Conservation (phyloP, 176 grass and related monocot genomes). For the Rhynchospora tenuis region DNA sequence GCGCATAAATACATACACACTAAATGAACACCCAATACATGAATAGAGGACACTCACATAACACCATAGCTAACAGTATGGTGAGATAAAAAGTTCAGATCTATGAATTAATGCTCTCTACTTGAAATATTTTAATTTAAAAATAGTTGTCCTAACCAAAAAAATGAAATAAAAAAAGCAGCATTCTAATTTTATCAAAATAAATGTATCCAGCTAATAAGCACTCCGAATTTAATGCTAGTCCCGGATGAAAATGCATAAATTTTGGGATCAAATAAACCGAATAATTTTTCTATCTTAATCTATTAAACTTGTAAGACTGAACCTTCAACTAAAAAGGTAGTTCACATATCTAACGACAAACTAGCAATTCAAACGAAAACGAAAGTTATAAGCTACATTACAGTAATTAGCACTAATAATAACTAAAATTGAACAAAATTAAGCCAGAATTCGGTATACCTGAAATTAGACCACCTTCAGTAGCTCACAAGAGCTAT, state of each 20-base stretch:
- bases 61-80: neutral
- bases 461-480: neutral
- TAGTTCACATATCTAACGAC: neutral
- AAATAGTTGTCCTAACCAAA: neutral
- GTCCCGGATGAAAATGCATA: no score
- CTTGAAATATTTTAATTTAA: neutral
- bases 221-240: no score
- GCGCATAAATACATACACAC: slow-evolving; percentile 9
- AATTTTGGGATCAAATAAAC: neutral
- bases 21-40: slow-evolving; percentile 8
- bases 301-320: neutral
- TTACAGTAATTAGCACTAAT: neutral
- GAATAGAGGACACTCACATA: slow-evolving; percentile 10
- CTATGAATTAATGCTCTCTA: slow-evolving; percentile 8
- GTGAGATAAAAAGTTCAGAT: slow-evolving; percentile 4
- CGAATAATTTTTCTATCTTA: neutral
- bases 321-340: neutral
- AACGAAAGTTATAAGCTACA: neutral
- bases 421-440: slow-evolving; percentile 8
- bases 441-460: neutral
- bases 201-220: neutral
- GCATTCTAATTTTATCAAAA: neutral
- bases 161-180: neutral
- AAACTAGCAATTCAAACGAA: neutral
- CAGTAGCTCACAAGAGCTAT: neutral